Base-by-base conservation (phyloP, 805 yeast genomes). In the Nematodospora valgi region DNA sequence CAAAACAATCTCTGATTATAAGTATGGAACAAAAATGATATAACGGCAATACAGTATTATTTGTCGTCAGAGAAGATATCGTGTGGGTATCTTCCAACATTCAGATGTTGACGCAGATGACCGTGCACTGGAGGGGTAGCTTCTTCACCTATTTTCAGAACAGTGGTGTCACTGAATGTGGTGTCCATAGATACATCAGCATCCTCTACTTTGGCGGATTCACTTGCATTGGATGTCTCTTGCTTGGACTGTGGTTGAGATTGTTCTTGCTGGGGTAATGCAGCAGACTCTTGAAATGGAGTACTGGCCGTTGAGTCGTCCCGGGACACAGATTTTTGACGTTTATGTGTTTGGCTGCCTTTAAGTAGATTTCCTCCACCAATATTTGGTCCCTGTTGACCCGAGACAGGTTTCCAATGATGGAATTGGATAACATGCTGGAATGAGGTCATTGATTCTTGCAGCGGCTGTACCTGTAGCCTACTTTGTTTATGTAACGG, bases 371-470 rank as follows among this genome's bases (percentile, higher is more conserved):
- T 40, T 25, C 40, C 32, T 13, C 23, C 10, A 30, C 34, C 34
- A 10, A 36, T 17, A 20, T 16, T 32, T 14, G 48, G 44, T 19
- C 44, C 41, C 16, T 43, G 44, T 7, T 37, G 41, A 16, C 47
- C 52, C 2, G 59, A 52, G 18, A 49, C 53, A 0, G 77, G 78
- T 38, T 68, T 68, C 79, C 80, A 75, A 49, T 75, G 80, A 45
- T 74, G 78, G 51, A 75, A 74, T 45, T 74, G 80, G 21, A 74
- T 70, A 6, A 72, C 59, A 40, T 72, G 76, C 47, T 73, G 78
- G 40, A 69, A 62, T 13, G 68, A 62, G 10, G 70, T 58, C 72
- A 67, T 65, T 20, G 67, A 58, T 42, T 68, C 73, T 40, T 61
- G 72, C 13, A 60, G 51, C 21, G 64, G 67, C 5, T 57, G 62